Percentiles rank a stretch among this genome's conserved stretches.
phyloP scores from a whole-genome alignment of 1,284 basidiomycete species.

The Pulveroboletus sp. region DNA sequence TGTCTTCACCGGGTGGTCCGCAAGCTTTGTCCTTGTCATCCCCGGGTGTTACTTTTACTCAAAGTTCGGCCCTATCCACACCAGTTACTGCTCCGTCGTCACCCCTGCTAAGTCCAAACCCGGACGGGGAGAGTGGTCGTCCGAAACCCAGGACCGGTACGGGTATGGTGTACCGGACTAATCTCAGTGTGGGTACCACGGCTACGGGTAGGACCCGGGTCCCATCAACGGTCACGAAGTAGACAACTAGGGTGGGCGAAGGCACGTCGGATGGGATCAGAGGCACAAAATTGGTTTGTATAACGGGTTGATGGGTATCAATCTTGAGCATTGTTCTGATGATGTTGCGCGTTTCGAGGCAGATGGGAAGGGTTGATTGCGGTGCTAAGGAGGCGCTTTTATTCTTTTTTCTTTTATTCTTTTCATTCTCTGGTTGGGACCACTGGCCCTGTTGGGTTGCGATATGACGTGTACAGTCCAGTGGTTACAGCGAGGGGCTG shows the following conservation, averaged over 20 bases:
- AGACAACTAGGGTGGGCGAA: slow-evolving; percentile 1
- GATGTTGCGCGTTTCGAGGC: slow-evolving; percentile 2
- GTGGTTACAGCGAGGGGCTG: neutral
- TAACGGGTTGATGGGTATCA: slow-evolving; percentile 7
- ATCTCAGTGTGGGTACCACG: slow-evolving; percentile 15
- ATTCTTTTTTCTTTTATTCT: neutral
- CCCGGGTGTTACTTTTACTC: slow-evolving; percentile 10
- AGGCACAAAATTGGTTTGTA: neutral
- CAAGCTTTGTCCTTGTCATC: slow-evolving; percentile 34
- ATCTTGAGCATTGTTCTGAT: slow-evolving; percentile 5
- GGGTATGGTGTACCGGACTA: slow-evolving; percentile 60
- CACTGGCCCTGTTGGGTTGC: neutral
- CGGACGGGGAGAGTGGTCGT: slow-evolving; percentile 34
- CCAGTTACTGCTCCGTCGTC: slow-evolving; percentile 14
- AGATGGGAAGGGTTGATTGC: slow-evolving; percentile 8
- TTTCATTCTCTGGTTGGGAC: slow-evolving; percentile 6
- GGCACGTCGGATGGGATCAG: neutral
- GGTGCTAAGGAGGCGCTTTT: slow-evolving; percentile 6
- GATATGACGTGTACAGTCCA: neutral
- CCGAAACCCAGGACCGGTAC: slow-evolving; percentile 61
- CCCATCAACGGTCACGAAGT: slow-evolving; percentile 20
- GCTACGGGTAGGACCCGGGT: slow-evolving; percentile 21
- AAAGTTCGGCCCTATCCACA: slow-evolving; percentile 13
- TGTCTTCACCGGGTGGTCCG: slow-evolving; percentile 14
- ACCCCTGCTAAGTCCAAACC: slow-evolving; percentile 24